Conservation (phyloP, 1,139 yeast genomes). For the Debaryomyces nepalensis region DNA sequence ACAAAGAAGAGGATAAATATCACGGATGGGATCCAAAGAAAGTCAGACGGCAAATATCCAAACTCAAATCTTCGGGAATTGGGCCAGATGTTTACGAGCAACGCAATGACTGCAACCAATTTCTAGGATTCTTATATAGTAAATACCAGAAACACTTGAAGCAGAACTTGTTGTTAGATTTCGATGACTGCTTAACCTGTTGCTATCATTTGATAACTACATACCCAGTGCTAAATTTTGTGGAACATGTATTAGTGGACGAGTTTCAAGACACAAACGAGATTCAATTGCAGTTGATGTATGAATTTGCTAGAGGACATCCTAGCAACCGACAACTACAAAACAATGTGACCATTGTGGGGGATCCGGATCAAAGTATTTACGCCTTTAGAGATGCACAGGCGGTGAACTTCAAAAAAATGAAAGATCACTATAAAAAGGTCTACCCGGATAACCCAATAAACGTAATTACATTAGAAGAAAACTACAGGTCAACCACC, state of each 20-base stretch:
- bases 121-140: constrained; percentile 44
- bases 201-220: constrained; percentile 54
- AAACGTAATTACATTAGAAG: constrained; percentile 50
- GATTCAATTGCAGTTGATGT: constrained; percentile 73
- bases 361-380: constrained; percentile 96
- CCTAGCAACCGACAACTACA: constrained; percentile 25
- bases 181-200: constrained; percentile 77
- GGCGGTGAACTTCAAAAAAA: constrained; percentile 62
- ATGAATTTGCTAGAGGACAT: constrained; percentile 54
- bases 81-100: constrained; percentile 40
- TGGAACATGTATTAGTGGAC: constrained; percentile 81
- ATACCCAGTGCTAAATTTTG: constrained; percentile 49
- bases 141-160: constrained; percentile 56
- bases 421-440: constrained; percentile 52
- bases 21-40: constrained; percentile 42
- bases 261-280: constrained; percentile 93
- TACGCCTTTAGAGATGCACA: constrained; percentile 88
- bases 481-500: constrained; percentile 82
- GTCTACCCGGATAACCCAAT: constrained; percentile 23
- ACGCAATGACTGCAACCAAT: constrained; percentile 17
- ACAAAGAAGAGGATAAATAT: constrained; percentile 22
- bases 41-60: constrained; percentile 52
- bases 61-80: constrained; percentile 54
- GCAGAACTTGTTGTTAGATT: constrained; percentile 59
- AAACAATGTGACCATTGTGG: constrained; percentile 78